Evolutionary conservation across 2,329 filamentous ascomycete species (phyloP).

Genomic region (Neodidymelliopsis sp.): DNA sequence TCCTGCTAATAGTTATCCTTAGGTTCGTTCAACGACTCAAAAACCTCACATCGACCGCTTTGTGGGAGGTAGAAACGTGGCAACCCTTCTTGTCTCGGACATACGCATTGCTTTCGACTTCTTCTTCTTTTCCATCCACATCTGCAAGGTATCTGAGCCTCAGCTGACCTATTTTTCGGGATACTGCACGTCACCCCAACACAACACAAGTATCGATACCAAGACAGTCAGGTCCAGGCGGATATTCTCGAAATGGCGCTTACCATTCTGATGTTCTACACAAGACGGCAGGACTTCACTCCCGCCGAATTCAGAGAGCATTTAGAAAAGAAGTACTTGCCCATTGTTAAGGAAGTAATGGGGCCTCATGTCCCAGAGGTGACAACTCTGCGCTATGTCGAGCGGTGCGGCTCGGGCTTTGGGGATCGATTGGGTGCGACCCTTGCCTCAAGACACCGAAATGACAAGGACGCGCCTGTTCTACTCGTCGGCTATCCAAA

Average conservation of each 20-base stretch:
- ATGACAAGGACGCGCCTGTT: conserved; percentile 23
- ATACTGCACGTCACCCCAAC: no score
- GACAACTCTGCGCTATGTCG: conserved; percentile 22
- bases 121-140: no score
- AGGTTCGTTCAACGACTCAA: background rate
- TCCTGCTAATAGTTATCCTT: background rate
- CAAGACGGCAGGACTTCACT: conserved; percentile 27
- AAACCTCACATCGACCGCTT: no score
- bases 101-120: no score
- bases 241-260: background rate
- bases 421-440: conserved; percentile 29
- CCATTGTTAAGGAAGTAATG: conserved; percentile 28
- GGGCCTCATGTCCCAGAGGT: conserved; percentile 15
- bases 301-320: conserved; percentile 25
- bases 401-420: conserved; percentile 24
- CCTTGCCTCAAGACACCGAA: conserved; percentile 19
- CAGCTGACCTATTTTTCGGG: no score
- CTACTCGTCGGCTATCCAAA: conserved; percentile 28
- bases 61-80: no score
- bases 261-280: conserved; percentile 22
- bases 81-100: no score
- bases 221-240: no score
- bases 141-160: no score
- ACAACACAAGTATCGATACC: background rate
- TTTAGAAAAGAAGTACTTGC: conserved; percentile 26